These are phyloP conservation scores for Pythium brassicae DNA, from an alignment of 352 stramenopile genomes.

Conservation along the genomic window DNA sequence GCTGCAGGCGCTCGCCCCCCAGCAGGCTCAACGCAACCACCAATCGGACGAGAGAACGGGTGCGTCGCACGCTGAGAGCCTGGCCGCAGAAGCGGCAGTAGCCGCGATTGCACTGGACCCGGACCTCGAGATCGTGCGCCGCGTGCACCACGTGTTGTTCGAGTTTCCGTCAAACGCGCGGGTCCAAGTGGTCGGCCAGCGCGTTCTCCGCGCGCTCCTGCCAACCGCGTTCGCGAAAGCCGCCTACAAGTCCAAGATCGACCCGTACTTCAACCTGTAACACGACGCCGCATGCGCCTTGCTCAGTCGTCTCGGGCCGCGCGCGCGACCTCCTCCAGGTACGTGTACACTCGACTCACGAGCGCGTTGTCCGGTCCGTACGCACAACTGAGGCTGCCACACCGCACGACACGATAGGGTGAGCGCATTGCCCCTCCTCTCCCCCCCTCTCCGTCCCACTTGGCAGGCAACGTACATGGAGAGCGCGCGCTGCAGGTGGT, in stretches of 20 bases:
- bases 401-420: neutral
- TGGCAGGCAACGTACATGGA: conserved; percentile 22
- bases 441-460: too few species aligned
- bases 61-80: neutral
- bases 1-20: conserved; percentile 25
- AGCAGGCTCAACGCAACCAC: too few species aligned
- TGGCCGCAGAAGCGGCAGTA: conserved; percentile 16
- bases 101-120: conserved; percentile 44
- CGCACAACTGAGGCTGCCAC: conserved; percentile 3
- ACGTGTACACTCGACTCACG: neutral
- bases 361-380: conserved; percentile 10
- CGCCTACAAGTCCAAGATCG: conserved; percentile 66
- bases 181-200: conserved; percentile 56
- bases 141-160: conserved; percentile 61
- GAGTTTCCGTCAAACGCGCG: conserved; percentile 52
- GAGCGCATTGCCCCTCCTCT: too few species aligned
- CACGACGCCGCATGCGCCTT: neutral
- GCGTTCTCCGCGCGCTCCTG: conserved; percentile 46
- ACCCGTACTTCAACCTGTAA: conserved; percentile 73
- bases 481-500: conserved; percentile 32
- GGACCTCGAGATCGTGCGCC: conserved; percentile 51
- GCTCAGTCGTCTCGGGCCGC: neutral
- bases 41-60: neutral
- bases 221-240: conserved; percentile 63
- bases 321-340: conserved; percentile 7